A percentile compares a stretch with the other conserved stretches of the same genome.
Evolutionary conservation across 1,139 yeast genomes (phyloP).

Genomic region (Saccharomyces hybrid): DNA sequence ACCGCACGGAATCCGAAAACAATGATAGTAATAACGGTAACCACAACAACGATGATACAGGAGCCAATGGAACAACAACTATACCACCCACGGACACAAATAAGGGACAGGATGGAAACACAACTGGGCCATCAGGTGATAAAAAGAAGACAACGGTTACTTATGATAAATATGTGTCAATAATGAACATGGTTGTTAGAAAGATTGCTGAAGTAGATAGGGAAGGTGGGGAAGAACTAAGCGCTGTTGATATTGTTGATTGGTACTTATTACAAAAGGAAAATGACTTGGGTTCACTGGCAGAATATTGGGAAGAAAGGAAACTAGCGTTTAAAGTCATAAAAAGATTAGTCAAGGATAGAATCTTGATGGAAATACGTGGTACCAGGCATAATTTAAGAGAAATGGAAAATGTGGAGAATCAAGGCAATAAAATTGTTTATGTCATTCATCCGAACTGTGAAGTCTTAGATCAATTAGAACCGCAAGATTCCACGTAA

Average conservation of each 20-base stretch:
- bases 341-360: constrained; percentile 76
- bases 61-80: constrained; percentile 6
- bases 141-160: constrained; percentile 49
- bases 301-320: constrained; percentile 63
- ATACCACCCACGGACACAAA: not conserved
- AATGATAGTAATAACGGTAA: constrained; percentile 10
- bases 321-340: constrained; percentile 71
- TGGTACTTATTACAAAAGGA: constrained; percentile 79
- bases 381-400: constrained; percentile 44
- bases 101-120: too few species aligned
- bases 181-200: constrained; percentile 74
- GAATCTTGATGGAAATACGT: constrained; percentile 72
- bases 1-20: constrained; percentile 16
- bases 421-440: constrained; percentile 34
- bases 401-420: constrained; percentile 29
- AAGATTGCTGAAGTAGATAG: constrained; percentile 50
- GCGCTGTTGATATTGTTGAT: constrained; percentile 61
- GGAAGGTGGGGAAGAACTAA: constrained; percentile 52
- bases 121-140: too few species aligned
- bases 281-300: constrained; percentile 60
- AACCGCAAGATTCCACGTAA: constrained; percentile 9
- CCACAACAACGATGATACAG: constrained; percentile 7
- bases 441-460: constrained; percentile 90
- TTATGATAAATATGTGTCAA: constrained; percentile 77
- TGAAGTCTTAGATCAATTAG: constrained; percentile 48